Evolutionary conservation across 306 rosid genomes (phyloP).

Genomic region (Cucurbita argyrosperma): DNA sequence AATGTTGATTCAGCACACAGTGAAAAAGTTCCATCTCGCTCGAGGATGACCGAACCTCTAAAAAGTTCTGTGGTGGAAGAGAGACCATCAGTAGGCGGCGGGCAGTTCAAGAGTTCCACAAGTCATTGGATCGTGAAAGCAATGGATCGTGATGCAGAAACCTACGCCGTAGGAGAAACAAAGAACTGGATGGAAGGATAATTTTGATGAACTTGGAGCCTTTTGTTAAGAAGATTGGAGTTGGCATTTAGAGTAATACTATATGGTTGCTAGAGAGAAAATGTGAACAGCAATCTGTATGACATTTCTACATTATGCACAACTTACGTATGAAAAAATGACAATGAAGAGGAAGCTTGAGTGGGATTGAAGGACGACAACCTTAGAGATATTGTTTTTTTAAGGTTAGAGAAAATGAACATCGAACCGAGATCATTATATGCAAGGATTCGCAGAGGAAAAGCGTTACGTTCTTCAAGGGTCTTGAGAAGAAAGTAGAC

Average conservation of each 20-base stretch:
- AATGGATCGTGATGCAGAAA: constrained; percentile 16
- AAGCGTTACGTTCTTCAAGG: constrained; percentile 56
- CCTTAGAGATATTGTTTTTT: constrained; percentile 83
- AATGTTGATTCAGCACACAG: constrained; percentile 20
- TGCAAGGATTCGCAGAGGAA: constrained; percentile 47
- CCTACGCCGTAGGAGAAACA: constrained; percentile 18
- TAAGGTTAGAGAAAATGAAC: constrained; percentile 71
- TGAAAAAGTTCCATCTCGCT: constrained; percentile 19
- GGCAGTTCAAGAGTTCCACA: constrained; percentile 15
- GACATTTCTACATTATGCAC: constrained; percentile 20
- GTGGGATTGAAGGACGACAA: constrained; percentile 72
- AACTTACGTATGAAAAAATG: constrained; percentile 26
- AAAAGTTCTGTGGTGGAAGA: constrained; percentile 11
- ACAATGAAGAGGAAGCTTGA: constrained; percentile 60
- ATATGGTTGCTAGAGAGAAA: constrained; percentile 53
- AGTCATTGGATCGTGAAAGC: constrained; percentile 21
- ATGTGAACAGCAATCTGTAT: constrained; percentile 26
- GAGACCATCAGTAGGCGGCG: constrained; percentile 12
- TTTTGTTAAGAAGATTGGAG: constrained; percentile 52
- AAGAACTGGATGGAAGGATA: constrained; percentile 65
- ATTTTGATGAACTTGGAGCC: constrained; percentile 72
- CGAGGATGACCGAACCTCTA: constrained; percentile 17
- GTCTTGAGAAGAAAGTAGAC: constrained; percentile 73
- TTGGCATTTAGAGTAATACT: constrained; percentile 68
- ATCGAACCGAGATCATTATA: constrained; percentile 58